Percentiles rank a stretch among this genome's conserved stretches.
These are phyloP conservation scores for Citrus maxima DNA, from an alignment of 345 rosid genomes.

Conservation along the genomic window DNA sequence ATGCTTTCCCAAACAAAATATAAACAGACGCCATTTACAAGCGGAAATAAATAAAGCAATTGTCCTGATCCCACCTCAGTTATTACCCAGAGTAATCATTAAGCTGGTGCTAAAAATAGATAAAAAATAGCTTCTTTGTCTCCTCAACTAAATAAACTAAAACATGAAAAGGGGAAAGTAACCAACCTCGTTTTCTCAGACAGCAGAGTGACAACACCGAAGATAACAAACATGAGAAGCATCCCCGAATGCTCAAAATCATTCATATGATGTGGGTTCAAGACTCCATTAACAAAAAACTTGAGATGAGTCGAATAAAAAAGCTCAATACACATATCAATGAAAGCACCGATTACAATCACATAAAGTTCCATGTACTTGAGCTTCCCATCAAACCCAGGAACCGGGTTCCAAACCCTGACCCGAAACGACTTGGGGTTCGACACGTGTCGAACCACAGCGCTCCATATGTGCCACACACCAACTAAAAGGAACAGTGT, in stretches of 20 bases:
- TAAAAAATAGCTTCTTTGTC: neutral
- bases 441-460: slow-evolving; percentile 53
- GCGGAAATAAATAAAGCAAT: neutral
- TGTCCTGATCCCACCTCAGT: no score
- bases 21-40: neutral
- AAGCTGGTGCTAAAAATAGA: neutral
- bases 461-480: slow-evolving; percentile 84
- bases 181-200: slow-evolving; percentile 79
- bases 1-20: neutral
- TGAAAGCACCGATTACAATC: slow-evolving; percentile 64
- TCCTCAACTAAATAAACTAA: neutral
- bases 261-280: slow-evolving; percentile 88
- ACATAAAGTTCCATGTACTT: slow-evolving; percentile 83
- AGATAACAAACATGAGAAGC: slow-evolving; percentile 93
- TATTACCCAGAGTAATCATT: neutral
- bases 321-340: slow-evolving; percentile 86
- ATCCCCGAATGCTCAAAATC: slow-evolving; percentile 95
- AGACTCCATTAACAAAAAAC: slow-evolving; percentile 65
- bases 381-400: slow-evolving; percentile 71
- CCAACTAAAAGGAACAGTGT: slow-evolving; percentile 75
- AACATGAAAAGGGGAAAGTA: slow-evolving; percentile 1
- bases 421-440: slow-evolving; percentile 70
- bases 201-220: slow-evolving; percentile 62
- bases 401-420: slow-evolving; percentile 83
- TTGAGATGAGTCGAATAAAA: slow-evolving; percentile 90